Conservation (phyloP, 352 stramenopile species). For the Pythium rhizo-oryzae region DNA sequence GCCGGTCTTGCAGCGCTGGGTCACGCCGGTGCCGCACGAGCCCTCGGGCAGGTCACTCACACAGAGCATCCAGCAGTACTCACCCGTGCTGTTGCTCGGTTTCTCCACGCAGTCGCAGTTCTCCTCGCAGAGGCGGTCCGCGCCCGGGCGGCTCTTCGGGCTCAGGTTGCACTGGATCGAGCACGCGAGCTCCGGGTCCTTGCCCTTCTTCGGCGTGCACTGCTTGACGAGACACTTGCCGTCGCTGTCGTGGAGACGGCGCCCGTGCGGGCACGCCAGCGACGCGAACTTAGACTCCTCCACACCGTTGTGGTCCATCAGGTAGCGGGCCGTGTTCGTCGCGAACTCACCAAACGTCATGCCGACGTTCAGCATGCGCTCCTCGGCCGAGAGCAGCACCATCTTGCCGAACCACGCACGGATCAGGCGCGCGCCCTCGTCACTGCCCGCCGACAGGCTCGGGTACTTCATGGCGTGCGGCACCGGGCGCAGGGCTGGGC, state of each 20-base stretch:
- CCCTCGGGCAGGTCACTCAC: slow-evolving; percentile 31
- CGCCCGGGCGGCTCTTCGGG: slow-evolving; percentile 24
- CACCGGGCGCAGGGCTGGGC: slow-evolving; percentile 29
- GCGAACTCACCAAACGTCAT: slow-evolving; percentile 38
- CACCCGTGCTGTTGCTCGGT: slow-evolving; percentile 29
- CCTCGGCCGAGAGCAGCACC: slow-evolving; percentile 32
- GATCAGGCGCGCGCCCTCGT: slow-evolving; percentile 16
- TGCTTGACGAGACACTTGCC: slow-evolving; percentile 32
- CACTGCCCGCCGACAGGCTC: neutral
- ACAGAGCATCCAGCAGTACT: slow-evolving; percentile 47
- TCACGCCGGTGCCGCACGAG: slow-evolving; percentile 9
- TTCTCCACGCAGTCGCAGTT: slow-evolving; percentile 39
- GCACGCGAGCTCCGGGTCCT: slow-evolving; percentile 33
- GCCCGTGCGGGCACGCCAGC: slow-evolving; percentile 30
- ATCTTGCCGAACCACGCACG: slow-evolving; percentile 51
- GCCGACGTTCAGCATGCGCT: slow-evolving; percentile 33
- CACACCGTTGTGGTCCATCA: slow-evolving; percentile 19
- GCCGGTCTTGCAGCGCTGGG: slow-evolving; percentile 30
- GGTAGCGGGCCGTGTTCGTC: slow-evolving; percentile 18
- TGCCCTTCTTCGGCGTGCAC: slow-evolving; percentile 32
- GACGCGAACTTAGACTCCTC: slow-evolving; percentile 32
- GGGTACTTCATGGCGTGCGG: slow-evolving; percentile 40
- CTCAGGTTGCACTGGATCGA: slow-evolving; percentile 44
- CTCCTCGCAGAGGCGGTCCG: slow-evolving; percentile 31
- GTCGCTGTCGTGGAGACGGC: slow-evolving; percentile 28